Evolutionary conservation across 2,329 filamentous ascomycete species (phyloP).

Genomic region (Chaetomium olivaceum): DNA sequence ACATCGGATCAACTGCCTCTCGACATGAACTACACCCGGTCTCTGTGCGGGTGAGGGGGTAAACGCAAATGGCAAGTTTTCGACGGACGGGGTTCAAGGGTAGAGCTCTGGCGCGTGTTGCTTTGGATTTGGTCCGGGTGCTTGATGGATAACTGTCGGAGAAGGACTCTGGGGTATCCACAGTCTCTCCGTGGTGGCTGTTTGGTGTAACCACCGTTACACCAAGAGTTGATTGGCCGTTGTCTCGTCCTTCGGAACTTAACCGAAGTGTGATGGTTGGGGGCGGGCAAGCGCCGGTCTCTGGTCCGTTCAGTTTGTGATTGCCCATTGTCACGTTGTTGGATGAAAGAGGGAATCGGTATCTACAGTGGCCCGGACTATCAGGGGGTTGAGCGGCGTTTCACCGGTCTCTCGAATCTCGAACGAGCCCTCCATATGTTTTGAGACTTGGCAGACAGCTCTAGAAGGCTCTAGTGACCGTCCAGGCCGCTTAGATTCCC

Average conservation of each 20-base stretch:
- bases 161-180: neutral
- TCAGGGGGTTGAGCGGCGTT: neutral
- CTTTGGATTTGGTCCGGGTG: neutral
- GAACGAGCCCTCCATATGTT: neutral
- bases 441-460: neutral
- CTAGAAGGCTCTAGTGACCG: neutral
- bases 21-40: neutral
- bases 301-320: neutral
- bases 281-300: neutral
- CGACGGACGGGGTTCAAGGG: neutral
- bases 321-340: neutral
- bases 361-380: neutral
- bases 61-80: neutral
- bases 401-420: neutral
- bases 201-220: constrained; percentile 15
- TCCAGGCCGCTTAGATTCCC: neutral
- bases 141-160: neutral
- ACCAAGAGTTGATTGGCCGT: constrained; percentile 15
- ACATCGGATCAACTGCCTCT: constrained; percentile 9
- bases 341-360: neutral
- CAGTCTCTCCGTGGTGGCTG: neutral
- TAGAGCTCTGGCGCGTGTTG: neutral
- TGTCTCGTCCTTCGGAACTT: constrained; percentile 6
- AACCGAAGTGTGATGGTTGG: constrained; percentile 3
- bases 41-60: neutral